phyloP scores from a whole-genome alignment of 257 asterid genomes.

The Schizonepeta tenuifolia region DNA sequence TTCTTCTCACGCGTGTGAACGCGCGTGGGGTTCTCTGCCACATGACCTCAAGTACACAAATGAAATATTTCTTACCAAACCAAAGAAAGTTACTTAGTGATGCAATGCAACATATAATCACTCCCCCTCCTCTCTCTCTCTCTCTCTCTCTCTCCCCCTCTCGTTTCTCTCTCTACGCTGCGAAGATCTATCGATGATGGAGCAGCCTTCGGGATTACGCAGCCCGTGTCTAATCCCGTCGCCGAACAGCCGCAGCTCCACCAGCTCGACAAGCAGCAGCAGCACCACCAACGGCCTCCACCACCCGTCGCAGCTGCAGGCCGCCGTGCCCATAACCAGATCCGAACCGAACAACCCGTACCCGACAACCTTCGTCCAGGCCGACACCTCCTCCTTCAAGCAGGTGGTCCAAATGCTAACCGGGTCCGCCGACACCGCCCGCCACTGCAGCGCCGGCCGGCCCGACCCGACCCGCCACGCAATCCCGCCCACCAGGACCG shows the following conservation, averaged over 20 bases:
- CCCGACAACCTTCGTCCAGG: slow-evolving; percentile 96
- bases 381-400: slow-evolving; percentile 88
- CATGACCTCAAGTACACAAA: slow-evolving; percentile 32
- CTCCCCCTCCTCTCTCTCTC: not conserved
- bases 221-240: slow-evolving; percentile 35
- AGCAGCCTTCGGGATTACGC: slow-evolving; percentile 40
- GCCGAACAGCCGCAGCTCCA: slow-evolving; percentile 43
- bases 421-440: slow-evolving; percentile 65
- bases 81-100: slow-evolving; percentile 42
- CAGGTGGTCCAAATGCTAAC: slow-evolving; percentile 95
- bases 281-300: slow-evolving; percentile 34
- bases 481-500: slow-evolving; percentile 68
- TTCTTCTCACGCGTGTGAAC: not conserved
- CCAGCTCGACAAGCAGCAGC: slow-evolving; percentile 45
- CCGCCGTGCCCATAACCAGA: slow-evolving; percentile 62
- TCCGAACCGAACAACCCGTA: slow-evolving; percentile 86
- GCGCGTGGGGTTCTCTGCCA: not conserved
- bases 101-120: slow-evolving; percentile 31
- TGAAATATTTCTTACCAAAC: slow-evolving; percentile 57
- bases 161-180: slow-evolving; percentile 20
- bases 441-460: slow-evolving; percentile 52
- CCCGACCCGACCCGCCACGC: slow-evolving; percentile 47
- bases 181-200: slow-evolving; percentile 62
- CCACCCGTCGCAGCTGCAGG: not conserved
- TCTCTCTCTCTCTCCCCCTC: slow-evolving; percentile 5